These are phyloP conservation scores for Nannizzia gypsea DNA, from an alignment of 2,329 filamentous ascomycete genomes.

Conservation along the genomic window DNA sequence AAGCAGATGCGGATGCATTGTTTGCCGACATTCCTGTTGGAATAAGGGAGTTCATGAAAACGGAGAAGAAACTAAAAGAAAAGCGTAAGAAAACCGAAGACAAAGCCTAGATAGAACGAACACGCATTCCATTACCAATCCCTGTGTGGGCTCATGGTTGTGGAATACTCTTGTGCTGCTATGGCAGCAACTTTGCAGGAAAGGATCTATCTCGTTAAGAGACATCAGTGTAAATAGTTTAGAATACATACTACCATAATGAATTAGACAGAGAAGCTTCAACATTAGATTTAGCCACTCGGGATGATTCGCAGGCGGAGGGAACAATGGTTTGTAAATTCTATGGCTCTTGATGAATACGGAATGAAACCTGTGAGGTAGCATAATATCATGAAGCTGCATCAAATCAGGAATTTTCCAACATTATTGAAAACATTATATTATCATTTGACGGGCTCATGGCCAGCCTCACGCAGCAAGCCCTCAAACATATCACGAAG, in stretches of 20 bases:
- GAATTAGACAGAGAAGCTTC: too few species aligned
- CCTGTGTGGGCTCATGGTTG: too few species aligned
- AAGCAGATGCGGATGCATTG: conserved; percentile 42
- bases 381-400: background rate
- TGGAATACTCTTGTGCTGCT: too few species aligned
- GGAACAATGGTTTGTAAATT: background rate
- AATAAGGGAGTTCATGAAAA: conserved; percentile 94
- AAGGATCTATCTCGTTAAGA: background rate
- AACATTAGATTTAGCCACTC: too few species aligned
- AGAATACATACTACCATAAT: background rate
- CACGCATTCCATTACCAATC: too few species aligned
- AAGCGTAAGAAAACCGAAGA: conserved; percentile 45
- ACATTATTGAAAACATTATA: background rate
- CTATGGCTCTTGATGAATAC: background rate
- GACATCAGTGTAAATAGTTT: background rate
- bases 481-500: background rate
- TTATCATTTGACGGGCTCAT: background rate
- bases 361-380: background rate
- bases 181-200: too few species aligned
- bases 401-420: background rate
- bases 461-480: background rate
- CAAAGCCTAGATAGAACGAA: background rate
- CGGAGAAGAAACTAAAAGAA: conserved; percentile 78
- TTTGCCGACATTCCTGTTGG: conserved; percentile 78
- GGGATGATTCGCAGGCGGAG: too few species aligned